phyloP scores from a whole-genome alignment of 768 basidiomycete species.

The Pilatotrama ljubarskyi region DNA sequence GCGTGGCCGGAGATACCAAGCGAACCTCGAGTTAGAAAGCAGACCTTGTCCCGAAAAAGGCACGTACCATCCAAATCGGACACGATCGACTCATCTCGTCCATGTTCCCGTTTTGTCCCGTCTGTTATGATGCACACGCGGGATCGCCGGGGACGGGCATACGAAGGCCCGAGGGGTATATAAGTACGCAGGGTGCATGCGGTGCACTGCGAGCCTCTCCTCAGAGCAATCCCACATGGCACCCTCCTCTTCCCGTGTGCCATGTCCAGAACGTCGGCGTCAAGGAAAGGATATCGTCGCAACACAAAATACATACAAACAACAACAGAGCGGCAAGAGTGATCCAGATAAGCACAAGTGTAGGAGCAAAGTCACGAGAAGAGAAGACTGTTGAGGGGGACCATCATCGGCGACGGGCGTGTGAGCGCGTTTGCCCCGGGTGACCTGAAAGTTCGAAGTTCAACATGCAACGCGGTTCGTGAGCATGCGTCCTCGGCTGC shows the following conservation, averaged over 20 bases:
- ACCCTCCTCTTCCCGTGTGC: neutral
- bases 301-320: neutral
- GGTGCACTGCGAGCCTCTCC: no score
- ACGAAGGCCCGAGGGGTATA: neutral
- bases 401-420: slow-evolving; percentile 13
- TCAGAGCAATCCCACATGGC: no score
- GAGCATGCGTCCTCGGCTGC: no score
- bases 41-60: neutral
- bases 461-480: no score
- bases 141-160: neutral
- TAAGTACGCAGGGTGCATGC: neutral
- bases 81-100: neutral
- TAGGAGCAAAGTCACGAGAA: neutral
- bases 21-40: neutral
- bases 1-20: neutral
- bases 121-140: neutral
- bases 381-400: slow-evolving; percentile 10
- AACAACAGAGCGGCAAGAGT: neutral
- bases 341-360: neutral
- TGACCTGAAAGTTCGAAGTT: neutral
- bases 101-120: neutral
- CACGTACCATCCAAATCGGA: neutral
- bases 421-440: neutral
- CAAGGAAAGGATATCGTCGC: neutral
- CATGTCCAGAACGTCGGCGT: no score